Conservation (phyloP, 1,139 yeast species). For the Yamadazyma pseudoaaseri region DNA sequence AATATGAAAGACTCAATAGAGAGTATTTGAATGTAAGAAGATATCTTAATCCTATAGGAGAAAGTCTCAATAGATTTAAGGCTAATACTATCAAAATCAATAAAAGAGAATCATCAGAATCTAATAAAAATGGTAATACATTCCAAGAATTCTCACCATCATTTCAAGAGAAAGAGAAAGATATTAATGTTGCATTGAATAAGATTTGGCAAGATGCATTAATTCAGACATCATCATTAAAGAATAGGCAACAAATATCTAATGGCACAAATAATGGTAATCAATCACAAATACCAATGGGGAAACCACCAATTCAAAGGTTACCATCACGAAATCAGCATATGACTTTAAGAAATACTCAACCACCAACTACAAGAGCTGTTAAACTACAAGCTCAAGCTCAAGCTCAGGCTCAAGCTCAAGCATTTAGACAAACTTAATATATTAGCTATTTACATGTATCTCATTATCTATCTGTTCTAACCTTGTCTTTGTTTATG, state of each 20-base stretch:
- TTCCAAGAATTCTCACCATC: constrained; percentile 36
- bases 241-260: constrained; percentile 5
- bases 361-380: constrained; percentile 37
- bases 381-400: constrained; percentile 28
- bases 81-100: constrained; percentile 20
- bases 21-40: constrained; percentile 72
- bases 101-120: constrained; percentile 10
- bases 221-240: constrained; percentile 18
- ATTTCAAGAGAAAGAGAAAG: constrained; percentile 33
- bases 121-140: constrained; percentile 24
- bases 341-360: constrained; percentile 21
- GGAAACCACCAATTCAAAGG: constrained; percentile 27
- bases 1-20: constrained; percentile 71
- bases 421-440: constrained; percentile 3
- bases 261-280: constrained; percentile 5
- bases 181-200: constrained; percentile 24
- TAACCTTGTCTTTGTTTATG: constrained; percentile 97
- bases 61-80: constrained; percentile 52
- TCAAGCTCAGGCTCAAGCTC: constrained; percentile 12
- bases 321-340: constrained; percentile 24
- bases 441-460: constrained; percentile 1
- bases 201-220: constrained; percentile 46
- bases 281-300: constrained; percentile 12
- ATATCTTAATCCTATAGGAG: constrained; percentile 66
- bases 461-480: constrained; percentile 1